These are phyloP conservation scores for Lachnellula occidentalis DNA, from an alignment of 2,329 filamentous ascomycete genomes.

Conservation along the genomic window DNA sequence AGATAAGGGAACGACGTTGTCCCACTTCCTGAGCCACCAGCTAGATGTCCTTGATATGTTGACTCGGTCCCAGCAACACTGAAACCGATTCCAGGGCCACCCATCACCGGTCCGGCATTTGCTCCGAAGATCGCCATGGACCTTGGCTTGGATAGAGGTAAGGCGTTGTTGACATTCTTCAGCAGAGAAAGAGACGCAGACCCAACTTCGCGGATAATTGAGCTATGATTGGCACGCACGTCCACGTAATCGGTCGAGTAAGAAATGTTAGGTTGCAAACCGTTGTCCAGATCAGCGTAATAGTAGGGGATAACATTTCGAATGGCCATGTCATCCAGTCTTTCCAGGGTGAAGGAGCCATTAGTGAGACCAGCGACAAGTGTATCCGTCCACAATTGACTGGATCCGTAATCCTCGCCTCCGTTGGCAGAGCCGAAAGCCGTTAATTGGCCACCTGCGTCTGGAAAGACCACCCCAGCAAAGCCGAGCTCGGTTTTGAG, in stretches of 20 bases:
- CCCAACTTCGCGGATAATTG: slow-evolving; percentile 47
- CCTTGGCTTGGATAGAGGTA: slow-evolving; percentile 46
- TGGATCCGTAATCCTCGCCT: slow-evolving; percentile 55
- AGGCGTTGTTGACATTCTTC: slow-evolving; percentile 50
- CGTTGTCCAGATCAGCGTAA: slow-evolving; percentile 47
- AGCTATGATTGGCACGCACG: slow-evolving; percentile 48
- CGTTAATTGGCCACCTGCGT: slow-evolving; percentile 78
- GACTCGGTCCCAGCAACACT: not conserved
- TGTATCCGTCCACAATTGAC: no score
- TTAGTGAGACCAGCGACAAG: slow-evolving; percentile 50
- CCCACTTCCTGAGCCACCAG: slow-evolving; percentile 43
- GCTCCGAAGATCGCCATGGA: slow-evolving; percentile 58
- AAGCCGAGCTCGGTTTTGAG: slow-evolving; percentile 83
- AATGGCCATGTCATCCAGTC: slow-evolving; percentile 62
- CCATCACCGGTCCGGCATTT: slow-evolving; percentile 37
- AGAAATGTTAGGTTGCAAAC: slow-evolving; percentile 30
- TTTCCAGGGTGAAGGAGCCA: slow-evolving; percentile 48
- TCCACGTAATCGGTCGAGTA: slow-evolving; percentile 44
- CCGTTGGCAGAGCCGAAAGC: slow-evolving; percentile 72
- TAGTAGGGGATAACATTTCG: slow-evolving; percentile 52
- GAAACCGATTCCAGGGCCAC: not conserved
- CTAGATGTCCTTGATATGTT: slow-evolving; percentile 40
- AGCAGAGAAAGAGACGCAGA: slow-evolving; percentile 59
- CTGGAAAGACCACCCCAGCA: slow-evolving; percentile 76
- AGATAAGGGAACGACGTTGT: slow-evolving; percentile 42